Evolutionary conservation across 2,329 filamentous ascomycete genomes (phyloP).

Genomic region (Calonectria henricotiae): DNA sequence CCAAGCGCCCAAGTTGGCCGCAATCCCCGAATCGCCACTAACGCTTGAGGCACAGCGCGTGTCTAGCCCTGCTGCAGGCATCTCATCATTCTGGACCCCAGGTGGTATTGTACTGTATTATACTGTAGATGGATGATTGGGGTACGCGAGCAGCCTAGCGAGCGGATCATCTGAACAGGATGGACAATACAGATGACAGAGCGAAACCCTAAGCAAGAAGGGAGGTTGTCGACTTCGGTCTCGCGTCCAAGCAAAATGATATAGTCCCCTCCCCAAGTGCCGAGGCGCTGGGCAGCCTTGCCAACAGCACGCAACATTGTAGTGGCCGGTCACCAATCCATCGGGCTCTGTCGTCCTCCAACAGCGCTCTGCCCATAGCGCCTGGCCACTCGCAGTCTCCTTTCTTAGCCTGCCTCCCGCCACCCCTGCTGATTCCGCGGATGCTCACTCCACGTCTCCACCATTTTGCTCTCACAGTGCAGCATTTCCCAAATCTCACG

Average conservation of each 20-base stretch:
- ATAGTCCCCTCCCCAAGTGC: too few relatives aligned
- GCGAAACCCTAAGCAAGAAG: too few relatives aligned
- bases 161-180: neutral
- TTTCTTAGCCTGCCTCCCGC: slow-evolving; percentile 29
- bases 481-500: slow-evolving; percentile 8
- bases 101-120: neutral
- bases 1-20: slow-evolving; percentile 8
- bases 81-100: neutral
- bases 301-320: neutral
- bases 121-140: neutral
- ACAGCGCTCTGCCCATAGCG: slow-evolving; percentile 24
- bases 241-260: neutral
- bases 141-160: neutral
- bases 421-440: slow-evolving; percentile 18
- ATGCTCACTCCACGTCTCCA: slow-evolving; percentile 24
- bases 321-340: neutral
- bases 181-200: too few relatives aligned
- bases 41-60: slow-evolving; percentile 13
- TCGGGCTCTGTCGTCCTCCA: slow-evolving; percentile 22
- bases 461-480: slow-evolving; percentile 28
- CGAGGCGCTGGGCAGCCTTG: too few relatives aligned
- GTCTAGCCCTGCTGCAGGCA: neutral
- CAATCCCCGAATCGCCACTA: slow-evolving; percentile 9
- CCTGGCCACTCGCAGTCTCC: slow-evolving; percentile 19
- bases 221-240: neutral